Evolutionary conservation across 331 rosid species (phyloP).

Genomic region (Ulmus americana): DNA sequence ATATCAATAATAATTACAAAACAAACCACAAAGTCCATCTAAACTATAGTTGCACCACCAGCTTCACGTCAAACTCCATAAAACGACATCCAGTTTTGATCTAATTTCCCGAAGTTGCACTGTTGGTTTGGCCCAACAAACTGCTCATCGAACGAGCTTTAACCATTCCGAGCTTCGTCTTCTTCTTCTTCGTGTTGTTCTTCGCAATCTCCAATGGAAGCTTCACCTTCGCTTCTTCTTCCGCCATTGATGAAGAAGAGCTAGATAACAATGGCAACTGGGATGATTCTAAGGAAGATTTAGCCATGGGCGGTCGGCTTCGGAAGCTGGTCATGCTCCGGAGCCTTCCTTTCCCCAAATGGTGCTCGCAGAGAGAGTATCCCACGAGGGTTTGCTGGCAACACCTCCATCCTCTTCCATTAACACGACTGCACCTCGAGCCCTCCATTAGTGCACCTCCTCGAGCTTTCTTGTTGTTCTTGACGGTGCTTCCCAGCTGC

Average conservation of each 20-base stretch:
- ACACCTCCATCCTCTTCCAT: constrained; percentile 97
- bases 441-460: constrained; percentile 87
- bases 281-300: background rate
- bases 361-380: constrained; percentile 97
- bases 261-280: too few relatives aligned
- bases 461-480: constrained; percentile 32
- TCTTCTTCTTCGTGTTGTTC: constrained; percentile 63
- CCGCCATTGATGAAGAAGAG: background rate
- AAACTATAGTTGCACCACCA: constrained; percentile 18
- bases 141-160: constrained; percentile 90
- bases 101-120: constrained; percentile 11
- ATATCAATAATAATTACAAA: background rate
- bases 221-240: constrained; percentile 15
- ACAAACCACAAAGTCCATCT: background rate
- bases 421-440: constrained; percentile 95
- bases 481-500: too few relatives aligned
- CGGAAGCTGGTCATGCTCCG: constrained; percentile 80
- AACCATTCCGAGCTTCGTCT: constrained; percentile 75
- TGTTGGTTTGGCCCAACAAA: constrained; percentile 62
- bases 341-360: constrained; percentile 83
- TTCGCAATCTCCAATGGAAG: constrained; percentile 22
- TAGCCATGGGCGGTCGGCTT: constrained; percentile 33
- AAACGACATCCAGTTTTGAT: too few relatives aligned
- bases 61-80: constrained; percentile 16
- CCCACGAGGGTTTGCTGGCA: constrained; percentile 93